phyloP scores from a whole-genome alignment of 371 early-diverging fungal genomes.

The Lichtheimia corymbifera region DNA sequence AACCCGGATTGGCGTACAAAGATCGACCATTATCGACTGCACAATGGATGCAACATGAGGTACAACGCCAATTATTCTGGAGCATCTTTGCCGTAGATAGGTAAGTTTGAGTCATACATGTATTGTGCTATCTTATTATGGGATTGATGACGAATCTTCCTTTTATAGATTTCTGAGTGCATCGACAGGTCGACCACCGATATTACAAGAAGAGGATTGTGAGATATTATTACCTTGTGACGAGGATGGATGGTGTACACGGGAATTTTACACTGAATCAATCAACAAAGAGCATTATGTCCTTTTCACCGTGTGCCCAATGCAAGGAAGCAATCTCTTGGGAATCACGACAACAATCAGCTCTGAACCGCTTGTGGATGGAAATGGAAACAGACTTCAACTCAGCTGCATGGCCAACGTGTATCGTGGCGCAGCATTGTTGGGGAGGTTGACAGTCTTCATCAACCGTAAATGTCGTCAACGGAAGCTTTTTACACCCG shows the following conservation, averaged over 20 bases:
- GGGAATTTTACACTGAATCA: conserved; percentile 41
- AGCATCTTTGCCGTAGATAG: conserved; percentile 43
- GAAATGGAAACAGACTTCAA: conserved; percentile 5
- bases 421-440: conserved; percentile 24
- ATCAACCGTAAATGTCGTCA: conserved; percentile 48
- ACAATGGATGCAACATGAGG: conserved; percentile 53
- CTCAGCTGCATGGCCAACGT: conserved; percentile 26
- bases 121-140: neutral
- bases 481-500: conserved; percentile 32
- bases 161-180: conserved; percentile 36
- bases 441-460: conserved; percentile 52
- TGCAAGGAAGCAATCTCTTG: conserved; percentile 29
- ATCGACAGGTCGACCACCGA: conserved; percentile 52
- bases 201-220: conserved; percentile 57
- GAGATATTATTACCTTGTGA: conserved; percentile 56
- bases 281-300: conserved; percentile 26
- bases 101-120: conserved; percentile 12
- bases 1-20: conserved; percentile 29
- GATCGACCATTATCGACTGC: conserved; percentile 17
- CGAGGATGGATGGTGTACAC: conserved; percentile 48
- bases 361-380: neutral
- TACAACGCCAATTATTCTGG: conserved; percentile 56
- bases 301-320: conserved; percentile 26
- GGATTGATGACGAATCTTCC: neutral
- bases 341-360: conserved; percentile 23